phyloP scores from a whole-genome alignment of 2,329 filamentous ascomycete species.

The Cercospora nicotianae region DNA sequence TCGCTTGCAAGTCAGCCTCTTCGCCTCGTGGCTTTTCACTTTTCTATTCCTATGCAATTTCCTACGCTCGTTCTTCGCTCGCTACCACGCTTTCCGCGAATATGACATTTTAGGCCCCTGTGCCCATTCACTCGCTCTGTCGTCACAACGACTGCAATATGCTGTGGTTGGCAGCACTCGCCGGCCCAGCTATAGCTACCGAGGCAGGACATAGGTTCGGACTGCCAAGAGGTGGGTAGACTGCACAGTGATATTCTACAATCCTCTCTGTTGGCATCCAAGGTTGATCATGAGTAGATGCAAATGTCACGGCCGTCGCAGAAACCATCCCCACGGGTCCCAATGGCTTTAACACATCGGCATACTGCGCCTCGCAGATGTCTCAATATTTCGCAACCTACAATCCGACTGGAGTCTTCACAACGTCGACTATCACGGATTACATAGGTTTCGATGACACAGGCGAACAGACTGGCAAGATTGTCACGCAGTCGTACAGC shows the following conservation, averaged over 20 bases:
- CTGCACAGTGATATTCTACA: neutral
- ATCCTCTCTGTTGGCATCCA: neutral
- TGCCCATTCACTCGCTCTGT: neutral
- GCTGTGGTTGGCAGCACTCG: neutral
- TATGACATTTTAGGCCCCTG: neutral
- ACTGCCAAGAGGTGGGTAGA: neutral
- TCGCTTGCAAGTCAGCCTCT: neutral
- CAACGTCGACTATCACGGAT: constrained; percentile 14
- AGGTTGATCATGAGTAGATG: neutral
- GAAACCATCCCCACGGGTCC: neutral
- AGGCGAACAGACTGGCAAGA: constrained; percentile 10
- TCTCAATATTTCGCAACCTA: constrained; percentile 7
- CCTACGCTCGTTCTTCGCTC: neutral
- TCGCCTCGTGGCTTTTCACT: neutral
- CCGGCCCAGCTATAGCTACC: neutral
- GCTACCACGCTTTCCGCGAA: neutral
- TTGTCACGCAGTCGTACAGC: constrained; percentile 16
- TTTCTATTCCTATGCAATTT: neutral
- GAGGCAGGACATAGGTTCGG: neutral
- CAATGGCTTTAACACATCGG: constrained; percentile 12
- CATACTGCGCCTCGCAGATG: constrained; percentile 12
- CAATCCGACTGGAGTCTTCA: constrained; percentile 4
- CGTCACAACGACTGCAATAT: neutral
- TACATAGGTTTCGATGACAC: constrained; percentile 17
- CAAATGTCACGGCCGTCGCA: neutral